Percentiles rank a stretch among this genome's conserved stretches.
Conservation (phyloP, 257 asterid species). For the Solanum stenotomum region DNA sequence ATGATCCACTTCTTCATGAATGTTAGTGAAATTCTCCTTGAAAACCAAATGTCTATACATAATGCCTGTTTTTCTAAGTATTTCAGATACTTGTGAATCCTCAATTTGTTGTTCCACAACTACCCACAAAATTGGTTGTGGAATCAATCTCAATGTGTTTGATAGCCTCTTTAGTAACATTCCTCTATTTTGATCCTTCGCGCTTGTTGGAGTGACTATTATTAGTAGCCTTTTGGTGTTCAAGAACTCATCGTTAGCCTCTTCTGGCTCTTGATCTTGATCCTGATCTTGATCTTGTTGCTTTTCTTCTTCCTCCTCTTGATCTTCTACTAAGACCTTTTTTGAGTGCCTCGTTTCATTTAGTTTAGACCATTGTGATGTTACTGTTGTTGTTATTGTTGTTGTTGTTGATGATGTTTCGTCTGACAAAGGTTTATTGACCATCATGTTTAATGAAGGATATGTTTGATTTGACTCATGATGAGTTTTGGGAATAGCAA, state of each 20-base stretch:
- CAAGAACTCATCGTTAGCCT: background rate
- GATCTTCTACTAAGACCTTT: background rate
- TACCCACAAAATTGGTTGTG: slow-evolving; percentile 73
- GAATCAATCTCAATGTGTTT: slow-evolving; percentile 56
- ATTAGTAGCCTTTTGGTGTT: slow-evolving; percentile 40
- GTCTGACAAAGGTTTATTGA: slow-evolving; percentile 19
- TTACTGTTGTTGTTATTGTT: background rate
- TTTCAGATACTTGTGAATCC: slow-evolving; percentile 46
- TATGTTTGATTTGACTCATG: background rate
- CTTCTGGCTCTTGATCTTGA: slow-evolving; percentile 4
- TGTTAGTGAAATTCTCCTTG: slow-evolving; percentile 70
- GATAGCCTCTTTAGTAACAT: slow-evolving; percentile 49
- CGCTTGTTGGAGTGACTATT: slow-evolving; percentile 63
- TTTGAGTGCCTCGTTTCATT: background rate
- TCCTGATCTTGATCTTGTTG: background rate
- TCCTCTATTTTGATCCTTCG: slow-evolving; percentile 17
- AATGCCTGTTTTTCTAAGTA: slow-evolving; percentile 58
- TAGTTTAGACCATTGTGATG: background rate
- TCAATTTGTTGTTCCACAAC: slow-evolving; percentile 58
- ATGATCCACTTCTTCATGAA: slow-evolving; percentile 57
- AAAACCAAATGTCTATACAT: slow-evolving; percentile 83
- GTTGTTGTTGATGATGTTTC: slow-evolving; percentile 7
- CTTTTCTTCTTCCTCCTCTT: background rate
- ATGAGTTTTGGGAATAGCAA: background rate
- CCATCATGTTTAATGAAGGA: slow-evolving; percentile 20